Conservation (phyloP, 78 protist genomes). For the Neovahlkampfia damariscottae region DNA sequence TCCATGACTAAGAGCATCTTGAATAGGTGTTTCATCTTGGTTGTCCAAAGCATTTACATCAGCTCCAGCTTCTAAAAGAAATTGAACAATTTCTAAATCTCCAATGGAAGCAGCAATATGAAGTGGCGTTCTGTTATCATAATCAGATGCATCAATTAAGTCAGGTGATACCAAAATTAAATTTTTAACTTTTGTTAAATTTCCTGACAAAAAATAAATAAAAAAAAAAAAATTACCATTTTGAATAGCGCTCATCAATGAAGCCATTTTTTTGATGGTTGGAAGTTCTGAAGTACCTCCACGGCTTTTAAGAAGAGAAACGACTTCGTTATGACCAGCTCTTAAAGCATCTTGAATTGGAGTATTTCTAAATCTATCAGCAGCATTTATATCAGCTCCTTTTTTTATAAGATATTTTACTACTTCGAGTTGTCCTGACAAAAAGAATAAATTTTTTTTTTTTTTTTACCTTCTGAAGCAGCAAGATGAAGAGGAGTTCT, state of each 20-base stretch:
- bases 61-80: constrained; percentile 18
- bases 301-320: neutral
- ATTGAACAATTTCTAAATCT: neutral
- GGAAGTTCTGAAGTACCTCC: no score
- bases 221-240: no score
- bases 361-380: neutral
- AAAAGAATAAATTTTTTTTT: no score
- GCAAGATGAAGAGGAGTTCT: constrained; percentile 19
- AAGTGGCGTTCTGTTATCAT: constrained; percentile 11
- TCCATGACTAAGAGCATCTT: no score
- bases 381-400: constrained; percentile 6
- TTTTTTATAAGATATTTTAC: constrained; percentile 7
- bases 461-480: constrained; percentile 14
- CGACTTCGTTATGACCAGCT: constrained; percentile 5
- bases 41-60: constrained; percentile 27
- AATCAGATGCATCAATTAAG: no score
- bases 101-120: constrained; percentile 17
- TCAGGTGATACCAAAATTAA: no score
- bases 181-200: no score
- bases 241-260: no score
- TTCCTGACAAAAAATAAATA: no score
- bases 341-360: neutral
- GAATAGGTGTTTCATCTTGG: constrained; percentile 47
- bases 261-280: no score
- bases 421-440: constrained; percentile 1